Evolutionary conservation across 2,329 filamentous ascomycete species (phyloP).

Genomic region (Ophiostoma himal-ulmi): DNA sequence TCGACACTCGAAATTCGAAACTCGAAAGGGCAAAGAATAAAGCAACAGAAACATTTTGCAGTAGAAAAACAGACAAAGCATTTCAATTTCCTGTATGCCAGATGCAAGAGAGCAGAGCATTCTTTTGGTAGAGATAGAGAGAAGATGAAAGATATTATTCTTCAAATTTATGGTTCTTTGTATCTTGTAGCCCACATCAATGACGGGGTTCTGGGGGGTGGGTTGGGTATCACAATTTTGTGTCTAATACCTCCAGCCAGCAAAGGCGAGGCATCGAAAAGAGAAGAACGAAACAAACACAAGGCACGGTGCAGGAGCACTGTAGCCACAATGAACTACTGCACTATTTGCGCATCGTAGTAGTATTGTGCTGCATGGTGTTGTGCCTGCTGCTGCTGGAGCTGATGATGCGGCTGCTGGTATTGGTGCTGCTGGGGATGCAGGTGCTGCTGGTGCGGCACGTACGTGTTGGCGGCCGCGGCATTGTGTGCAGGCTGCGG

Average conservation of each 20-base stretch:
- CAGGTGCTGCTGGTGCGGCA: conserved; percentile 31
- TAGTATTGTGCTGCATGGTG: conserved; percentile 45
- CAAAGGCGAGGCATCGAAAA: conserved; percentile 19
- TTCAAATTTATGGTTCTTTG: neutral
- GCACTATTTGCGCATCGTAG: conserved; percentile 31
- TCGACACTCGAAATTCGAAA: conserved; percentile 28
- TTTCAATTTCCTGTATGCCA: conserved; percentile 36
- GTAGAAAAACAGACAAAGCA: neutral
- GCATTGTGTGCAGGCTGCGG: conserved; percentile 48
- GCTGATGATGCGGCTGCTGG: conserved; percentile 36
- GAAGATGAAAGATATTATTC: neutral
- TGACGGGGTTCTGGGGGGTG: conserved; percentile 15
- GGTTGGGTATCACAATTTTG: conserved; percentile 25
- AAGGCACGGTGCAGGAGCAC: neutral
- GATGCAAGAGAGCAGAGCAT: conserved; percentile 41
- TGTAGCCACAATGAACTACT: conserved; percentile 14
- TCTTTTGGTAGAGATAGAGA: conserved; percentile 32
- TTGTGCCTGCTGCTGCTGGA: conserved; percentile 27
- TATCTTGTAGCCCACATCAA: conserved; percentile 17
- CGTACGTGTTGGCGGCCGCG: conserved; percentile 27
- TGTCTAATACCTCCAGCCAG: conserved; percentile 22
- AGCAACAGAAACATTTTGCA: conserved; percentile 19
- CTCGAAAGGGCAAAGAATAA: conserved; percentile 13
- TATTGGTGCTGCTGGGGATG: conserved; percentile 32
- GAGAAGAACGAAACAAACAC: conserved; percentile 10